phyloP scores from a whole-genome alignment of 2,329 filamentous ascomycete genomes.

The Aspergillus costaricaensis region DNA sequence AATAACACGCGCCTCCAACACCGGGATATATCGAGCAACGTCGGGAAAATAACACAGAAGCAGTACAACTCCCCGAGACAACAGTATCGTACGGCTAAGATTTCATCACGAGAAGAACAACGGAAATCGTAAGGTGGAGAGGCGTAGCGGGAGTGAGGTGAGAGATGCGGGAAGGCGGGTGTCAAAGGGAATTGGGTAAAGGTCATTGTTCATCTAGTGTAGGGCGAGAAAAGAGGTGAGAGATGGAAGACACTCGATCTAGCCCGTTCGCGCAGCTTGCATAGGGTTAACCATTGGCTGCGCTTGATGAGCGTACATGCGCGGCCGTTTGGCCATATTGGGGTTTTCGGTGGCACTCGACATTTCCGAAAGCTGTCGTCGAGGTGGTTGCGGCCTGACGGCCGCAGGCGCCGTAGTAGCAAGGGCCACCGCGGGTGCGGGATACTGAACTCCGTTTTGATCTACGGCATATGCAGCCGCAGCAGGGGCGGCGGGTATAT shows the following conservation, averaged over 20 bases:
- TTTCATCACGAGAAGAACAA: slow-evolving; percentile 15
- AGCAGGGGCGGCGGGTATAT: slow-evolving; percentile 43
- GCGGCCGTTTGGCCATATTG: slow-evolving; percentile 59
- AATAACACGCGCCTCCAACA: slow-evolving; percentile 4
- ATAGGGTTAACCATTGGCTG: slow-evolving; percentile 52
- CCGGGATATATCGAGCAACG: slow-evolving; percentile 8
- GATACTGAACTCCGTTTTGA: slow-evolving; percentile 44
- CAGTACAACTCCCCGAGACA: slow-evolving; percentile 9
- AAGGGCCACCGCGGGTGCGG: slow-evolving; percentile 38
- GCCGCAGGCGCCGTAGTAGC: slow-evolving; percentile 30
- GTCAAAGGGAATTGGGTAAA: slow-evolving; percentile 6
- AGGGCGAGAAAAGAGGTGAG: slow-evolving; percentile 3
- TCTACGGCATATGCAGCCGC: slow-evolving; percentile 42
- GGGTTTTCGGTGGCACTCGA: slow-evolving; percentile 55
- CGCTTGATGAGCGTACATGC: slow-evolving; percentile 54
- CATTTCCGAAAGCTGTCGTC: slow-evolving; percentile 64
- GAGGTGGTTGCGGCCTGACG: slow-evolving; percentile 50
- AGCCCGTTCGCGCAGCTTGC: slow-evolving; percentile 48
- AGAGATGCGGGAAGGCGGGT: slow-evolving; percentile 13
- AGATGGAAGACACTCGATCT: slow-evolving; percentile 6
- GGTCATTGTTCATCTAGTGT: slow-evolving; percentile 2
- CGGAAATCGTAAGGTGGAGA: slow-evolving; percentile 4
- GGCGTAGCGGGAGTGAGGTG: slow-evolving; percentile 18
- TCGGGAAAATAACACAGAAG: slow-evolving; percentile 1
- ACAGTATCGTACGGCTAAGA: slow-evolving; percentile 15